Percentiles rank a stretch among this genome's conserved stretches.
Conservation (phyloP, 176 grass and related monocot genomes). For the Cenchrus purpureus region DNA sequence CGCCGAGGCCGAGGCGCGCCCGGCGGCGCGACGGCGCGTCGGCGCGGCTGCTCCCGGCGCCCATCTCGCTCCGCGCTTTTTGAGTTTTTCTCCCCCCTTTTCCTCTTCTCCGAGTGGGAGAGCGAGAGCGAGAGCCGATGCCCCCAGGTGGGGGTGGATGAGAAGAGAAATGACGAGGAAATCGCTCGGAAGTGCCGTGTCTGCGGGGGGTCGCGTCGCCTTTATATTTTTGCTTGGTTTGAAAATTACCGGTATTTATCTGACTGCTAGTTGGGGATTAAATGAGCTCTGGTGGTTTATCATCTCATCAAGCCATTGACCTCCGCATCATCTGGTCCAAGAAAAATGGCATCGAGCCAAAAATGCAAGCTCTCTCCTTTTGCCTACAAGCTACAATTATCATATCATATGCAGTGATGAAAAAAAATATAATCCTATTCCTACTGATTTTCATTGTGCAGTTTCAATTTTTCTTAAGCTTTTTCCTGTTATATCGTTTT, state of each 20-base stretch:
- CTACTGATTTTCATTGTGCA: not conserved
- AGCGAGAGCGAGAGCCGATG: not conserved
- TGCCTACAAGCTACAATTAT: not conserved
- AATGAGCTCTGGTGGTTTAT: slow-evolving; percentile 8
- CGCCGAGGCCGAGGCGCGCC: slow-evolving; percentile 47
- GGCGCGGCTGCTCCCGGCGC: slow-evolving; percentile 72
- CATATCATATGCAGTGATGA: not conserved
- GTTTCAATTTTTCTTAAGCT: not conserved
- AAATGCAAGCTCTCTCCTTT: not conserved
- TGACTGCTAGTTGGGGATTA: not conserved
- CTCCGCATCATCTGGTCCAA: not conserved
- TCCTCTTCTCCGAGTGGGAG: not conserved
- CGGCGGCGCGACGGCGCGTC: slow-evolving; percentile 50
- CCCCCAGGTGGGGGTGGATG: not conserved
- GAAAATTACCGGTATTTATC: not conserved
- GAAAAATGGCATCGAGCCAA: not conserved
- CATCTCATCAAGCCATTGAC: slow-evolving; percentile 4
- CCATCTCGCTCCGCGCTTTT: slow-evolving; percentile 55
- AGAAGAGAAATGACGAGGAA: slow-evolving; percentile 30
- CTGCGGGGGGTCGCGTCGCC: slow-evolving; percentile 26
- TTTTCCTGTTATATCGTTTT: too few species aligned
- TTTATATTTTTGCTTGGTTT: slow-evolving; percentile 37
- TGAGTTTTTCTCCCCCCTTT: not conserved
- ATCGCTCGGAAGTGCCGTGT: slow-evolving; percentile 40
- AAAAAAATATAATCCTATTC: too few species aligned